Evolutionary conservation across 768 basidiomycete genomes (phyloP).

Genomic region (Lyophyllum atratum): DNA sequence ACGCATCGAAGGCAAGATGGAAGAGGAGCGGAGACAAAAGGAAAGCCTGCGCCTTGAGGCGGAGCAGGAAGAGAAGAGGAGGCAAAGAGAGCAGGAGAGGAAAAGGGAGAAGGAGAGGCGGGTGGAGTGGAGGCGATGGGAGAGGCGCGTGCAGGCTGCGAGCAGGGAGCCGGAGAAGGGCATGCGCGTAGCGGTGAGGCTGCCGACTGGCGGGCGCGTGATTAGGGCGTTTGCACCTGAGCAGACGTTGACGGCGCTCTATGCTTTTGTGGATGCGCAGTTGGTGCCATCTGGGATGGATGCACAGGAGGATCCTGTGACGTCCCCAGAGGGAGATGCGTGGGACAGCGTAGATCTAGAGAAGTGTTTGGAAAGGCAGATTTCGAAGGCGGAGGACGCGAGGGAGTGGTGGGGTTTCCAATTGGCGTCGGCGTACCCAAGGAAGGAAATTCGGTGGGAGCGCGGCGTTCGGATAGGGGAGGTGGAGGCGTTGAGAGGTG

Average conservation of each 20-base stretch:
- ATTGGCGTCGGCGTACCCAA: constrained; percentile 69
- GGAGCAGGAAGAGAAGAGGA: constrained; percentile 28
- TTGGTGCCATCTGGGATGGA: constrained; percentile 44
- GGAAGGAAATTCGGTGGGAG: constrained; percentile 59
- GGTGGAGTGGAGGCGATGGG: constrained; percentile 47
- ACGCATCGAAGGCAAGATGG: constrained; percentile 58
- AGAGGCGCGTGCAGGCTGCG: constrained; percentile 41
- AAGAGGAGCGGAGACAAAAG: constrained; percentile 33
- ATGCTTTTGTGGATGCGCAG: constrained; percentile 70
- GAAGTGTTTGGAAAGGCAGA: constrained; percentile 31
- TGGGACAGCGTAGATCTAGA: constrained; percentile 37
- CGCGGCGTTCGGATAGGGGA: constrained; percentile 39
- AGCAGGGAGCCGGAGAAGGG: constrained; percentile 22
- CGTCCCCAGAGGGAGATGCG: constrained; percentile 40
- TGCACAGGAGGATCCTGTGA: constrained; percentile 41
- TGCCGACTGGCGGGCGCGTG: constrained; percentile 57
- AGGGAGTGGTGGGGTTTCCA: constrained; percentile 73
- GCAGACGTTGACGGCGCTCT: constrained; percentile 63
- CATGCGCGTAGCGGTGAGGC: constrained; percentile 52
- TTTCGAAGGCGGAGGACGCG: constrained; percentile 18
- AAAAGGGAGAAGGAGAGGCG: constrained; percentile 55
- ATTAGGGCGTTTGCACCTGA: constrained; percentile 54
- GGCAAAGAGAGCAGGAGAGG: constrained; percentile 38
- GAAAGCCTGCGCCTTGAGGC: constrained; percentile 34
- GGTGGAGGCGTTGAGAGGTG: constrained; percentile 53